Base-by-base conservation (phyloP, 2,329 filamentous ascomycete species). In the Ophiostoma montium region DNA sequence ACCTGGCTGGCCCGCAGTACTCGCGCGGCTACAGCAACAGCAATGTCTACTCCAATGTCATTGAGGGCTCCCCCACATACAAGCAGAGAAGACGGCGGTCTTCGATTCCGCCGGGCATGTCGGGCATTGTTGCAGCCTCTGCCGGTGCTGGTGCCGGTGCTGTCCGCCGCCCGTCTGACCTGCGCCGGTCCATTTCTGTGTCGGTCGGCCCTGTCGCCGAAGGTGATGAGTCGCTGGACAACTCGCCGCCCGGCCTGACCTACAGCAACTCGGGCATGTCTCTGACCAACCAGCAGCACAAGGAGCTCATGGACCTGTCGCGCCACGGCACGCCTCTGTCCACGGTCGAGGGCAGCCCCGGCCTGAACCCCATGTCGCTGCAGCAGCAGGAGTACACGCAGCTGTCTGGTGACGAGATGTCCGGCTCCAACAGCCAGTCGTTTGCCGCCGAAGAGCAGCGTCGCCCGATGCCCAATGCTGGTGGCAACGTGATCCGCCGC, bases 51-150 rank as follows among this genome's bases (percentile, higher is more conserved):
- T 90, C 87, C 45, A 39, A 47, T 11, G 89, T 95, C 46, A 92
- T 96, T 62, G 92, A 98, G 70, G 92, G 92, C 45, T 98, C 92
- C 27, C 92, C 92, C 12, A 96, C 92, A 35, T 98, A 98, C 71
- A 98, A 98, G 76, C 92, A 96, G 72, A 80, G 92, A 59, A 79
- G 92, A 64, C 81, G 92, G 57, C 84, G 92, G 54, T 95, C 92
- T 33, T 96, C 90, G 38, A 87, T 96, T 54, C 88, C 90, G 21
- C 83, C 86, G 12, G 79, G 83, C 57, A 78, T 88, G 63, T 74
- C 76, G 51, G 76, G 76, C 41, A 80, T 84, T 53, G 78, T 82
- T 54, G 78, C 78, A 46, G 76, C 82, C n/a, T 74, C 71, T 32
- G 68, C 69, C 32, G 51, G 53, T 4, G 39, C 46, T 8, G n/a